Evolutionary conservation across 73 alveolate species (phyloP).

Genomic region (Blepharisma stoltei): DNA sequence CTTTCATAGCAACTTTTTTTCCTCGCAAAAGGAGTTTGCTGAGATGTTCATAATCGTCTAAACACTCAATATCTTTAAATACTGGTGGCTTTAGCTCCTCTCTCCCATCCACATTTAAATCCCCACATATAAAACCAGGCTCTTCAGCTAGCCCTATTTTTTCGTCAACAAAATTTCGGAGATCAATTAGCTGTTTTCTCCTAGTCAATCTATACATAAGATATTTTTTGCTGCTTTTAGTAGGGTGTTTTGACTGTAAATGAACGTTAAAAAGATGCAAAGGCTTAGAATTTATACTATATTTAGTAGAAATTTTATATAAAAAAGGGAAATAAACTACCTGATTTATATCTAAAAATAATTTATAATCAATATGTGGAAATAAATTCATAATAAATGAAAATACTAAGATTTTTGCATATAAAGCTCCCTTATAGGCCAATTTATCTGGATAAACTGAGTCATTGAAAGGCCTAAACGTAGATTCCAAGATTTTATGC

Average conservation of each 20-base stretch:
- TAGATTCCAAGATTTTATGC: background rate
- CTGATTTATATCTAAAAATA: too few species aligned
- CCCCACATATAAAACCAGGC: background rate
- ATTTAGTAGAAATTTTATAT: too few species aligned
- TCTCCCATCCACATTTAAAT: slow-evolving; percentile 26
- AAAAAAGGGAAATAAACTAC: too few species aligned
- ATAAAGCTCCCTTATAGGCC: background rate
- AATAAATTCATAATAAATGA: too few species aligned
- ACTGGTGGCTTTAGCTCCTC: slow-evolving; percentile 18
- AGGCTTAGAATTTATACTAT: background rate
- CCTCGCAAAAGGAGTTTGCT: too few species aligned
- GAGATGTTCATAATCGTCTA: background rate
- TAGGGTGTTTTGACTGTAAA: slow-evolving; percentile 21
- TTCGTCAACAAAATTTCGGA: background rate
- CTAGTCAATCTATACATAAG: slow-evolving; percentile 13
- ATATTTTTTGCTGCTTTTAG: slow-evolving; percentile 13
- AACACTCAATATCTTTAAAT: background rate
- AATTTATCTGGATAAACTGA: slow-evolving; percentile 12
- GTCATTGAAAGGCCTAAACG: background rate
- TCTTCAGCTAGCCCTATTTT: background rate
- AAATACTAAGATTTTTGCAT: slow-evolving; percentile 5
- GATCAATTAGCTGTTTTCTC: slow-evolving; percentile 16
- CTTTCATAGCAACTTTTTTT: too few species aligned
- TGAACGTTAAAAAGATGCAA: background rate
- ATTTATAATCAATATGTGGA: too few species aligned